Conservation (phyloP, 768 basidiomycete species). For the Tulasnella sp. region DNA sequence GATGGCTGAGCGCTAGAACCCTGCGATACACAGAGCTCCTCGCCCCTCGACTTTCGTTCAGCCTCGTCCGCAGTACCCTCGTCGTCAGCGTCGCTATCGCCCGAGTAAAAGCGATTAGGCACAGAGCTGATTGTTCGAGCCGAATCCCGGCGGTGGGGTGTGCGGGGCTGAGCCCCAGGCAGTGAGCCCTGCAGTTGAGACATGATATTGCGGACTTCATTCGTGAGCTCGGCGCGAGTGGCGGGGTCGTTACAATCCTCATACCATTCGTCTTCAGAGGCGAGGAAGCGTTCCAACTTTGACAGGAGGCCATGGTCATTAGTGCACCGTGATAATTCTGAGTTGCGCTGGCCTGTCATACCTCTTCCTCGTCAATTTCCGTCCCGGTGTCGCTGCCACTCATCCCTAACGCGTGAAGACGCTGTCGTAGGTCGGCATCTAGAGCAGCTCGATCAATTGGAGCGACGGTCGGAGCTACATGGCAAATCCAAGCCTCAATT, state of each 20-base stretch:
- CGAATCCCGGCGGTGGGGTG: constrained; percentile 3
- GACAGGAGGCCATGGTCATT: no score
- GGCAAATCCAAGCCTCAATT: background rate
- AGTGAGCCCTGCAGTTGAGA: background rate
- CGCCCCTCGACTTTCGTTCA: constrained; percentile 3
- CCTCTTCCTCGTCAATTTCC: constrained; percentile 16
- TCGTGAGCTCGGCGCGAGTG: background rate
- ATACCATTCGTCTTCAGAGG: constrained; percentile 5
- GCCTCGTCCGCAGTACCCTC: constrained; percentile 9
- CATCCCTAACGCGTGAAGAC: constrained; percentile 11
- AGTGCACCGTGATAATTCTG: no score
- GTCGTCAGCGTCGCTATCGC: constrained; percentile 14
- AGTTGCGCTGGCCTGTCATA: background rate
- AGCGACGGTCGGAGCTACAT: constrained; percentile 9
- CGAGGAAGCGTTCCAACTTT: constrained; percentile 8
- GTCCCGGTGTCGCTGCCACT: constrained; percentile 11
- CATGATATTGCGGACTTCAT: constrained; percentile 9
- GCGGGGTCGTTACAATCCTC: constrained; percentile 6
- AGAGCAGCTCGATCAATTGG: constrained; percentile 12
- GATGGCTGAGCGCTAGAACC: background rate
- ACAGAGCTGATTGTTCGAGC: background rate
- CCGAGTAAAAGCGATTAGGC: background rate
- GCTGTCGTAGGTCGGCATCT: constrained; percentile 11
- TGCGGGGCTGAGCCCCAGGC: background rate
- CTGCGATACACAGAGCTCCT: background rate